Evolutionary conservation across 2,329 filamentous ascomycete genomes (phyloP), one percentile per base, ranked within the genome.

Genomic region (Epichloe baconii): DNA sequence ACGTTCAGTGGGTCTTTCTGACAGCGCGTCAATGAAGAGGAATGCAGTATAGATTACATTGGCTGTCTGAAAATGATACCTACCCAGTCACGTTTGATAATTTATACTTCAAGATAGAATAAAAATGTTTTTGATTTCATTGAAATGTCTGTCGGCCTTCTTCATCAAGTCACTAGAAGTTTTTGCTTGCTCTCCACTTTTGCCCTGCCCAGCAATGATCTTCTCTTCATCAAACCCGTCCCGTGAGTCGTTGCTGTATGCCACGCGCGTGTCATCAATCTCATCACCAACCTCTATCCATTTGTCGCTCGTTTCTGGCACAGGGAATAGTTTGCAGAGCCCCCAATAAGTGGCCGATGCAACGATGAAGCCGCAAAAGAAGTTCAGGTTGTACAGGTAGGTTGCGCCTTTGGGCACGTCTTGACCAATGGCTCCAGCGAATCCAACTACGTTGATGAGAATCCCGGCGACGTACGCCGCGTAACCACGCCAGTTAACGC

Each of bases 301-400:
- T 7, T 64, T 71, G 11, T 83, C 76, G 62, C 86, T 90, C 4
- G 77, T 83, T 1, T 85, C 88, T 0, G 86, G 84, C 0, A 95
- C 68, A 0, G 88, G 88, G 55, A 69, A 86, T 26, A 89, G 36
- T 52, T 70, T 77, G 64, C 83, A 89, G 1, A 95, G 72, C 0
- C 65, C 50, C 70, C 79, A 94, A 68, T 96, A 96, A 7, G 82
- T 68, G 0, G 56, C 62, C 0, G 72, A 71, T 0, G 87, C 78
- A 11, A 94, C 77, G 45, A 88, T 72, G 63, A 95, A 90, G 0
- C 90, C 90, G 43, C 78, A 78, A 65, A 96, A 94, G 72, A 90
- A 96, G 67, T 95, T 95, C 59, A 96, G 62, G 57, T 89, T 86
- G 72, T 95, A 96, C 53, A 96, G 80, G 62, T 94, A 94, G 1